Percentiles rank a stretch among this genome's conserved stretches.
These are phyloP conservation scores for Pholiota microspora DNA, from an alignment of 768 basidiomycete species.

Conservation along the genomic window DNA sequence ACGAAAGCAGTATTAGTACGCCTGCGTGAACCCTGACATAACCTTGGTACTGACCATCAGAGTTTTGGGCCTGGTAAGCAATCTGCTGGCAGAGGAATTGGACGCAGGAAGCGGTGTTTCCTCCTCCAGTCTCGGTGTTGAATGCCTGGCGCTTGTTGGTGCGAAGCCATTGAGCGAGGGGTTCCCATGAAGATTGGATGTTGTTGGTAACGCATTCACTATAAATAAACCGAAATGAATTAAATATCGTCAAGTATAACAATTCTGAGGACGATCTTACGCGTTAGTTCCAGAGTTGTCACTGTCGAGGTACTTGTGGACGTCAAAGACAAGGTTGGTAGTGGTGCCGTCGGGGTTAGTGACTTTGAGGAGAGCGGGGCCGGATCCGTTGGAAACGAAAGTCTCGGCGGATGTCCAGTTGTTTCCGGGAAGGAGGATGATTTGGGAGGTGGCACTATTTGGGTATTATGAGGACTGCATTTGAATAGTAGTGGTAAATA, in stretches of 20 bases:
- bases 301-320: conserved; percentile 61
- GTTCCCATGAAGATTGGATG: conserved; percentile 43
- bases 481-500: too few relatives aligned
- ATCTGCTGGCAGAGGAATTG: conserved; percentile 44
- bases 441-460: conserved; percentile 48
- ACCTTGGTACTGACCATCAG: conserved; percentile 37
- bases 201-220: conserved; percentile 54
- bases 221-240: background rate
- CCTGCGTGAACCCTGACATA: background rate
- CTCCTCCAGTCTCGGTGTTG: conserved; percentile 62
- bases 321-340: conserved; percentile 52
- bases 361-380: conserved; percentile 43
- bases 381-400: conserved; percentile 52
- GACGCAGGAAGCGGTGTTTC: conserved; percentile 49
- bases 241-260: background rate
- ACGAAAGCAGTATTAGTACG: background rate
- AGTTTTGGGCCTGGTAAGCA: conserved; percentile 43
- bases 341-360: conserved; percentile 45
- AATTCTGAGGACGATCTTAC: conserved; percentile 12
- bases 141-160: conserved; percentile 53
- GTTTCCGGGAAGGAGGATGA: conserved; percentile 59
- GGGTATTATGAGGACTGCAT: background rate
- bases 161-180: conserved; percentile 48
- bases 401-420: conserved; percentile 52
- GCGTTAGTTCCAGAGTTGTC: conserved; percentile 40